Base-by-base conservation (phyloP, 805 yeast species). In the Diddensiella santjacobensis region DNA sequence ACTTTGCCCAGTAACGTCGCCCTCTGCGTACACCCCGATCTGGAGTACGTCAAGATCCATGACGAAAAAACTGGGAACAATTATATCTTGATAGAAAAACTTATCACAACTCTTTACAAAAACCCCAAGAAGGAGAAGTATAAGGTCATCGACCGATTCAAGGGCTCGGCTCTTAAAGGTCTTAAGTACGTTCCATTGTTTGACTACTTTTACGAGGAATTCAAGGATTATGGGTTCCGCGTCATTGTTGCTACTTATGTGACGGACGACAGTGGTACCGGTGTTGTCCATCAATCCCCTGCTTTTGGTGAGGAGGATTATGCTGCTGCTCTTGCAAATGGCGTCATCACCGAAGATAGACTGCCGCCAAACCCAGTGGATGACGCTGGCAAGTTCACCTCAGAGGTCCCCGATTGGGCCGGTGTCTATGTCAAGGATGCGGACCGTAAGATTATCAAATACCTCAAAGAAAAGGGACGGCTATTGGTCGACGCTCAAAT, bases 251-350 rank as follows among this genome's bases (percentile, higher is more conserved):
- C 83, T 50, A 84, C 78, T 59, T 93, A 86, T 63, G 99, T 93
- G 61, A 80, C 96, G 42, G 81, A 75, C 55, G 99, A 93, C 57
- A 84, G 95, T 40, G 99, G 99, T 88, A 87, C 99, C 48, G 99
- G 99, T 82, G 81, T 93, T 64, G 99, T 93, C 53, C 99, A 93
- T 70, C 96, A 90, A 68, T 81, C 99, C 42, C 99, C 99, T 55
- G 93, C 98, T 46, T 93, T 89, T 71, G 99, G 99, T 85, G 99
- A 93, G 74, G 95, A 81, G 70, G 99, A 93, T 91, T 89, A 80
- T 77, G 79, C 77, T 57, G 95, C 84, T 57, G 84, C 95, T 62
- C 74, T 79, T 41, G 79, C 75, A 19, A 78, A 80, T 26, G 96
- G 96, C 53, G 74, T 93, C 60, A 83, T 91, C 52, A 68, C 66